Evolutionary conservation across 2,329 filamentous ascomycete species (phyloP).

Genomic region (Venturia pyrina): DNA sequence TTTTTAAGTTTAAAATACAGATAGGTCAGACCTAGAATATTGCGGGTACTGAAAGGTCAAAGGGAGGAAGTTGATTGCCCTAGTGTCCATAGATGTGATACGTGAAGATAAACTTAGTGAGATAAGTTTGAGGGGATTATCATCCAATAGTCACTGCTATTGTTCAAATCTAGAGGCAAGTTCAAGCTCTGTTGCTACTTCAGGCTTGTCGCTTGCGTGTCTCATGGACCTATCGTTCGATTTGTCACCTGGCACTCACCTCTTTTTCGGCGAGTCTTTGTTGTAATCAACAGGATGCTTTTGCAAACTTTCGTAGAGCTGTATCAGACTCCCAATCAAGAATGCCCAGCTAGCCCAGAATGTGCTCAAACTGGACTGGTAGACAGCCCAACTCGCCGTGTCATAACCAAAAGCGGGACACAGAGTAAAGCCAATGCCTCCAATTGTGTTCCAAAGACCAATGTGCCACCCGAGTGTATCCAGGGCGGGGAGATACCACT

Average conservation of each 20-base stretch:
- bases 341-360: conserved; percentile 29
- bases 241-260: not conserved
- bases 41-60: too few species aligned
- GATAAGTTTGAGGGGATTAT: too few species aligned
- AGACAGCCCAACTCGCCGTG: conserved; percentile 22
- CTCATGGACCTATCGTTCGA: too few species aligned
- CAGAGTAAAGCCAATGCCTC: conserved; percentile 51
- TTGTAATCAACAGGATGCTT: conserved; percentile 22
- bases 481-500: conserved; percentile 51
- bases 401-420: conserved; percentile 27
- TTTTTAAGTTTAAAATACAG: too few species aligned
- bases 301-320: conserved; percentile 26
- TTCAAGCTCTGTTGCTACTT: too few species aligned
- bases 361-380: conserved; percentile 22
- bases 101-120: too few species aligned
- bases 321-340: conserved; percentile 23
- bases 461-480: conserved; percentile 56
- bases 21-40: too few species aligned
- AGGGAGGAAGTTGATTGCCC: too few species aligned
- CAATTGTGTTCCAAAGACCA: conserved; percentile 55
- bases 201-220: too few species aligned
- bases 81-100: too few species aligned
- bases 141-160: too few species aligned
- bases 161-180: too few species aligned
- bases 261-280: not conserved